Evolutionary conservation across 768 basidiomycete species (phyloP), one percentile per base, ranked within the genome.

Genomic region (Scleroderma citrinum): DNA sequence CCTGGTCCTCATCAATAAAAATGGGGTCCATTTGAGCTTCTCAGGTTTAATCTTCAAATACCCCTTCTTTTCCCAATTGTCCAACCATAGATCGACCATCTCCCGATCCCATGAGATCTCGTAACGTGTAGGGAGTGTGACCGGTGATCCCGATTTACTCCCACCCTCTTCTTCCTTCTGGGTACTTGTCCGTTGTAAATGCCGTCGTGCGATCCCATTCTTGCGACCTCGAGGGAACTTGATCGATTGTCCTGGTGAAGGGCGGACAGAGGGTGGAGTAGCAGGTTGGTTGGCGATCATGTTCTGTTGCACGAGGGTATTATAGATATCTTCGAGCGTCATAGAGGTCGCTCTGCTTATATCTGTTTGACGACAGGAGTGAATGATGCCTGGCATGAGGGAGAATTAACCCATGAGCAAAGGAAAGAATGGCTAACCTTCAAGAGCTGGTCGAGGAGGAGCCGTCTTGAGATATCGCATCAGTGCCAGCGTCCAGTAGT

Each of bases 21-120:
- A 98, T 23, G 95, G 95, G 53, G 85, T 94, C 89, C 95, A 99
- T 61, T 91, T 92, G 52, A 98, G 75, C 64, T 82, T 82, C 60
- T 95, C 92, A 1, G 92, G 84, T 56, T 78, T 80, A 49, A 91
- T 71, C 55, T 67, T 77, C 51, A 92, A 60, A 57, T 92, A 87
- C 5, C 86, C 87, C 67, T 93, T 96, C 37, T 68, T 64, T 53
- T 86, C 83, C 82, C 89, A 88, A 47, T 74, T 75, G 36, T 68
- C 69, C 48, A 96, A 52, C 63, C 85, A 87, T 48, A 72, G 73
- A 17, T 75, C 70, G 43, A 95, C 85, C 55, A 74, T 76, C 12
- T 75, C 77, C 7, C 69, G 76, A 54, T 94, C 82, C 78, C 87
- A 93, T 29, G 66, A 68, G 35, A 98, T 86, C 32, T 78, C 74